phyloP scores from a whole-genome alignment of 2,329 filamentous ascomycete species.

The Didymosphaeria variabile region DNA sequence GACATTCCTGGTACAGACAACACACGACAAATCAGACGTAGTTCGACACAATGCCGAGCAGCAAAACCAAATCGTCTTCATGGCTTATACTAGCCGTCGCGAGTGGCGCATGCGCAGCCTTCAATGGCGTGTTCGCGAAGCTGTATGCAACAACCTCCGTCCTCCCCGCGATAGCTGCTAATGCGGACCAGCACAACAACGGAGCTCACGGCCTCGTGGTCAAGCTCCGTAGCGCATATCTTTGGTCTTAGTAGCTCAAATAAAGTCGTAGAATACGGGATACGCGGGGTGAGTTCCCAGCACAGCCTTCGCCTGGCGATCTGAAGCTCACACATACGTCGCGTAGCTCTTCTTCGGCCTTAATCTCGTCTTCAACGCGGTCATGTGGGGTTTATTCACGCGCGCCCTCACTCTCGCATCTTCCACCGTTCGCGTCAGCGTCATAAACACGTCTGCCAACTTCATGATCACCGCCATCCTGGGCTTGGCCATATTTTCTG shows the following conservation, averaged over 20 bases:
- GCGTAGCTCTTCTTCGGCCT: constrained; percentile 75
- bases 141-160: constrained; percentile 63
- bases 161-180: constrained; percentile 19
- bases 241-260: constrained; percentile 58
- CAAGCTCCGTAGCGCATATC: constrained; percentile 57
- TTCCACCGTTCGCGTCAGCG: constrained; percentile 80
- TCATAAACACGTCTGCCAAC: constrained; percentile 84
- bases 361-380: constrained; percentile 77
- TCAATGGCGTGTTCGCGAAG: constrained; percentile 86
- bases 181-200: constrained; percentile 64
- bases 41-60: constrained; percentile 32
- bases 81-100: constrained; percentile 74
- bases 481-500: constrained; percentile 74
- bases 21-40: not conserved
- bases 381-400: constrained; percentile 89
- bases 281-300: constrained; percentile 59
- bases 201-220: constrained; percentile 64
- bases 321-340: not conserved
- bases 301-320: not conserved
- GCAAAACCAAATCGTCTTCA: constrained; percentile 32
- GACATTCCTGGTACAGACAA: not conserved
- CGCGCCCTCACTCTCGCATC: constrained; percentile 76
- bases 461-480: constrained; percentile 81
- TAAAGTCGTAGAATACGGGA: constrained; percentile 58
- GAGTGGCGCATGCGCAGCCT: constrained; percentile 79